Percentiles rank a stretch among this genome's conserved stretches.
phyloP scores from a whole-genome alignment of 371 early-diverging fungal species.

The Nematocida sp. region DNA sequence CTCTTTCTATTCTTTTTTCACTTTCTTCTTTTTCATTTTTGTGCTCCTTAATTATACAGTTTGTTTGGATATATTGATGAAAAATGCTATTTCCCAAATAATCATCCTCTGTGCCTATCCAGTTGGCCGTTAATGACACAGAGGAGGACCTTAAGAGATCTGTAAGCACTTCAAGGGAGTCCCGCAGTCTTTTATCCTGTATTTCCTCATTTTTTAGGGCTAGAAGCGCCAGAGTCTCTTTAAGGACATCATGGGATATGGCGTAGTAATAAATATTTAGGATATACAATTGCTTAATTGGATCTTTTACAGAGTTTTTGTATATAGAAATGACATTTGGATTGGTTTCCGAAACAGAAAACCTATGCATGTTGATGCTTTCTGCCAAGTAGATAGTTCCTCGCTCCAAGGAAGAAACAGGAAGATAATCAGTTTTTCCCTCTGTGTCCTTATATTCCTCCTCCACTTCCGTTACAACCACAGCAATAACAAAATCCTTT shows the following conservation, averaged over 20 bases:
- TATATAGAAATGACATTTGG: slow-evolving; percentile 37
- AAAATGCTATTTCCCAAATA: slow-evolving; percentile 39
- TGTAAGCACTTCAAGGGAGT: not conserved
- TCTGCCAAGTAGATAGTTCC: slow-evolving; percentile 41
- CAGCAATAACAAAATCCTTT: slow-evolving; percentile 31
- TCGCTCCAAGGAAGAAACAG: not conserved
- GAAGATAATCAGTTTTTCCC: slow-evolving; percentile 16
- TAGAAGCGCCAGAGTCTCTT: not conserved
- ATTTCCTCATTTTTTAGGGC: not conserved
- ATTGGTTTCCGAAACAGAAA: slow-evolving; percentile 22
- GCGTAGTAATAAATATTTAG: slow-evolving; percentile 43
- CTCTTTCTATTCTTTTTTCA: slow-evolving; percentile 1
- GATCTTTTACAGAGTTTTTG: slow-evolving; percentile 27
- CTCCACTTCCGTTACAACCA: slow-evolving; percentile 16
- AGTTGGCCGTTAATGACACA: slow-evolving; percentile 7
- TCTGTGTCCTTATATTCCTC: not conserved
- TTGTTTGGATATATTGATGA: slow-evolving; percentile 33
- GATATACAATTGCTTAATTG: slow-evolving; percentile 17
- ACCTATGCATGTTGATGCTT: slow-evolving; percentile 46
- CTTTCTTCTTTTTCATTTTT: slow-evolving; percentile 3
- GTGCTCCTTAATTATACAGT: slow-evolving; percentile 9
- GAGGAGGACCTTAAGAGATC: slow-evolving; percentile 5
- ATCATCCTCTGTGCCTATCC: slow-evolving; percentile 42
- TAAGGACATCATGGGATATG: not conserved
- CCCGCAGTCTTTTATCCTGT: not conserved